Percentiles rank a stretch among this genome's conserved stretches.
Evolutionary conservation across 352 stramenopile species (phyloP).

Genomic region (Phytopythium aichiense): DNA sequence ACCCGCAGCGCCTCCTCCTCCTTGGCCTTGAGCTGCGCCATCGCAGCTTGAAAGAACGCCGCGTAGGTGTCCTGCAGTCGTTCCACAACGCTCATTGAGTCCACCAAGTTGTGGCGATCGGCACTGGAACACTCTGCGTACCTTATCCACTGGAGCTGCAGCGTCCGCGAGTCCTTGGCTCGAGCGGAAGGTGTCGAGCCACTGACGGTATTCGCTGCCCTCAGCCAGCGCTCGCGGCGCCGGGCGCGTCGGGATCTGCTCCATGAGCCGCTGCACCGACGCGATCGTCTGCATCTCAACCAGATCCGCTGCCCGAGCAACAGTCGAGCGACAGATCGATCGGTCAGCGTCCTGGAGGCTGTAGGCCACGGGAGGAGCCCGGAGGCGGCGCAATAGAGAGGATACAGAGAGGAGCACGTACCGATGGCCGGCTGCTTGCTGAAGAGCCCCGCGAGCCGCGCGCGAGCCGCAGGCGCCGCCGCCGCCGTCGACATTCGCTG

Average conservation of each 20-base stretch:
- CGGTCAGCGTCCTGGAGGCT: not conserved
- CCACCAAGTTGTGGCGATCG: not conserved
- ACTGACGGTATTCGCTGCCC: constrained; percentile 17
- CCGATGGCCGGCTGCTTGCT: constrained; percentile 27
- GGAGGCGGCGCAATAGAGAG: not conserved
- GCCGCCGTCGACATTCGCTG: constrained; percentile 22
- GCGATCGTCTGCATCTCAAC: constrained; percentile 59
- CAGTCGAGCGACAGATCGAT: rapidly evolving
- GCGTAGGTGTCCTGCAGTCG: constrained; percentile 28
- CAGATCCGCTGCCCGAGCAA: constrained; percentile 30
- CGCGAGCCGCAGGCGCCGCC: constrained; percentile 13
- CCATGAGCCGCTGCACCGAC: constrained; percentile 45
- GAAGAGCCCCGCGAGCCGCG: constrained; percentile 29
- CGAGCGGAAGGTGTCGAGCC: constrained; percentile 21
- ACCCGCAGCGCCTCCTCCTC: constrained; percentile 38
- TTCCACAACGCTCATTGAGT: not conserved
- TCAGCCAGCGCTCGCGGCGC: constrained; percentile 16
- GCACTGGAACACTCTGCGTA: not conserved
- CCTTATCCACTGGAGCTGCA: constrained; percentile 31
- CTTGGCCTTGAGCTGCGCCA: constrained; percentile 32
- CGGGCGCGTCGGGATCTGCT: constrained; percentile 27
- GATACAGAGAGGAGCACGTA: constrained; percentile 7
- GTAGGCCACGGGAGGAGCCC: not conserved
- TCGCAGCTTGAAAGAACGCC: constrained; percentile 40
- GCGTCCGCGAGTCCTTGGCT: constrained; percentile 11